Percentiles rank a stretch among this genome's conserved stretches.
Conservation (phyloP, 2,329 filamentous ascomycete genomes). For the Aspergillus hortae region DNA sequence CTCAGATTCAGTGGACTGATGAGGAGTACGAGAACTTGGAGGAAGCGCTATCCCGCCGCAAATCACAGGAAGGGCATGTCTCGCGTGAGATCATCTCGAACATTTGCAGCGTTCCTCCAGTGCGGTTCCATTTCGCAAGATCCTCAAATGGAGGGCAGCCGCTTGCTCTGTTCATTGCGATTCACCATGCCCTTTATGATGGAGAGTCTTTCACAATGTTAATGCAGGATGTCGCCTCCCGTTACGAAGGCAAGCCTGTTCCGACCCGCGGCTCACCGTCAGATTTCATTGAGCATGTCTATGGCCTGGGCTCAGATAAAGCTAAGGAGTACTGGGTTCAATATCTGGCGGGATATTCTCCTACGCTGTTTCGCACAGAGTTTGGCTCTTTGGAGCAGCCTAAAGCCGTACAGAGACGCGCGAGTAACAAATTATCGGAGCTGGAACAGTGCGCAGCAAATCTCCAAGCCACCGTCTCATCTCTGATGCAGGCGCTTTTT, state of each 20-base stretch:
- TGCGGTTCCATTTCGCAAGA: slow-evolving; percentile 23
- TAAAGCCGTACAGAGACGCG: slow-evolving; percentile 7
- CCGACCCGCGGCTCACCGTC: slow-evolving; percentile 18
- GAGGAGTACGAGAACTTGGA: slow-evolving; percentile 13
- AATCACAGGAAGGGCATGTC: slow-evolving; percentile 10
- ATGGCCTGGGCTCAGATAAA: slow-evolving; percentile 20
- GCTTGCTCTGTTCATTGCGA: slow-evolving; percentile 26
- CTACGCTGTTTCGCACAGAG: slow-evolving; percentile 16
- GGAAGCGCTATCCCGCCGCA: slow-evolving; percentile 7
- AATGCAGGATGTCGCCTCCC: slow-evolving; percentile 27
- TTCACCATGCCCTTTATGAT: slow-evolving; percentile 40
- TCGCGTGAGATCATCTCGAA: slow-evolving; percentile 24
- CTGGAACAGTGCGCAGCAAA: slow-evolving; percentile 24
- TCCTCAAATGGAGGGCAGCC: slow-evolving; percentile 10
- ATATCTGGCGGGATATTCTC: slow-evolving; percentile 20
- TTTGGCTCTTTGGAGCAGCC: slow-evolving; percentile 9
- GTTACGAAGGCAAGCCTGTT: slow-evolving; percentile 18
- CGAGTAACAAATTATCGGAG: slow-evolving; percentile 19
- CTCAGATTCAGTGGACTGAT: slow-evolving; percentile 19
- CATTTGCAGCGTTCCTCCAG: slow-evolving; percentile 22
- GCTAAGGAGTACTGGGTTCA: slow-evolving; percentile 26
- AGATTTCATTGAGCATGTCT: slow-evolving; percentile 26
- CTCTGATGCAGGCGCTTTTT: slow-evolving; percentile 31
- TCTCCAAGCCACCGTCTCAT: slow-evolving; percentile 29
- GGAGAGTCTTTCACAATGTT: slow-evolving; percentile 32